A percentile compares a stretch with the other conserved stretches of the same genome.
These are phyloP conservation scores for Nicotiana otophora DNA, from an alignment of 257 asterid species.

Conservation along the genomic window DNA sequence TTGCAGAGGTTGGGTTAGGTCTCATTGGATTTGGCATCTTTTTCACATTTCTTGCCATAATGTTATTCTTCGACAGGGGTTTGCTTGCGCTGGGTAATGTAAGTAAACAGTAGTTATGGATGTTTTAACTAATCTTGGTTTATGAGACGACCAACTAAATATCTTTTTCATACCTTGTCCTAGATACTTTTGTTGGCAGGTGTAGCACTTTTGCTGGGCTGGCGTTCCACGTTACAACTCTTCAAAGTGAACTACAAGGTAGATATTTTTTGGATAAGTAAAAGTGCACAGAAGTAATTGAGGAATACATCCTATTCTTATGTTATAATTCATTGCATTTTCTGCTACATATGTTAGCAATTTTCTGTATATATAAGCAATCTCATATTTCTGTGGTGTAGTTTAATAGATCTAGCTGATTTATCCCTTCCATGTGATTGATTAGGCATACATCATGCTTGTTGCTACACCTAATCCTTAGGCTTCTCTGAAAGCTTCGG, in stretches of 20 bases:
- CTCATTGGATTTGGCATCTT: constrained; percentile 72
- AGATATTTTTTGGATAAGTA: background rate
- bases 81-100: constrained; percentile 89
- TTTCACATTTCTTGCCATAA: constrained; percentile 65
- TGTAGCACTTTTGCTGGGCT: constrained; percentile 66
- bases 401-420: background rate
- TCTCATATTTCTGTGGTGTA: background rate
- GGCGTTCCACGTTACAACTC: constrained; percentile 60
- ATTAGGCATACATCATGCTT: background rate
- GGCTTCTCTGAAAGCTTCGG: background rate
- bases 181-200: constrained; percentile 75
- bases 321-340: background rate
- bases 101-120: constrained; percentile 27
- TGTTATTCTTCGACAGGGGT: constrained; percentile 81
- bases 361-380: background rate
- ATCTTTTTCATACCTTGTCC: constrained; percentile 15
- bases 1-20: constrained; percentile 80
- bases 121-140: background rate
- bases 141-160: background rate
- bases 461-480: background rate
- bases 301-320: background rate
- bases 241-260: constrained; percentile 77
- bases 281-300: constrained; percentile 13
- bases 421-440: background rate
- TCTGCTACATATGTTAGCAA: background rate